Percentiles rank a stretch among this genome's conserved stretches.
Evolutionary conservation across 768 basidiomycete species (phyloP).

Genomic region (Kwoniella dendrophila): DNA sequence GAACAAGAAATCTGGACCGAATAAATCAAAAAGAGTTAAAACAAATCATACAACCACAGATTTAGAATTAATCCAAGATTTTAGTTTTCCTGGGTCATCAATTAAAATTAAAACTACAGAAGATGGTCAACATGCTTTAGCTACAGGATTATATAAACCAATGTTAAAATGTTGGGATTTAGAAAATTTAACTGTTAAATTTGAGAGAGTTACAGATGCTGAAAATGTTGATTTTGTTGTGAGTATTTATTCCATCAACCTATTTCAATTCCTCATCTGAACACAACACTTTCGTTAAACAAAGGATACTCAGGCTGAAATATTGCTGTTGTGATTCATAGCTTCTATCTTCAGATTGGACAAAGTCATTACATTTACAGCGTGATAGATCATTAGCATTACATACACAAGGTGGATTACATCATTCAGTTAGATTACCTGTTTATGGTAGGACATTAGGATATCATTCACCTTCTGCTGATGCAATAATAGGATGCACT

Average conservation of each 20-base stretch:
- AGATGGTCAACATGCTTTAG: constrained; percentile 89
- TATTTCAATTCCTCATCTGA: background rate
- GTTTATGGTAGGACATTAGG: constrained; percentile 87
- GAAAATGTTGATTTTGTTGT: constrained; percentile 99
- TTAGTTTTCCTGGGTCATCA: constrained; percentile 96
- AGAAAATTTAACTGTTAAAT: constrained; percentile 87
- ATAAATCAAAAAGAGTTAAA: constrained; percentile 50
- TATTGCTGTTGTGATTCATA: constrained; percentile 53
- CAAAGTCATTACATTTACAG: constrained; percentile 95
- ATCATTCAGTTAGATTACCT: constrained; percentile 91
- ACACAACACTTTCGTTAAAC: too few species aligned
- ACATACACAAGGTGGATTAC: constrained; percentile 89
- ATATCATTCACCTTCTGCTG: constrained; percentile 93
- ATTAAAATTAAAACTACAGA: constrained; percentile 85
- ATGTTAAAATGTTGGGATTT: constrained; percentile 96
- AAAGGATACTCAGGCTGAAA: background rate
- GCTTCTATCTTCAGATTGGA: constrained; percentile 98
- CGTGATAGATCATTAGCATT: constrained; percentile 91
- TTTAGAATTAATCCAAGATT: constrained; percentile 89
- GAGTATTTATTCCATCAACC: constrained; percentile 63
- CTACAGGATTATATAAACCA: constrained; percentile 96
- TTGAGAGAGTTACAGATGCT: constrained; percentile 91
- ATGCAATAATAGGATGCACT: constrained; percentile 79
- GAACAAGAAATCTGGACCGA: constrained; percentile 47
- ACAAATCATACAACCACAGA: constrained; percentile 69